Conservation (phyloP, 2,329 filamentous ascomycete genomes). For the Remersonia thermophila region DNA sequence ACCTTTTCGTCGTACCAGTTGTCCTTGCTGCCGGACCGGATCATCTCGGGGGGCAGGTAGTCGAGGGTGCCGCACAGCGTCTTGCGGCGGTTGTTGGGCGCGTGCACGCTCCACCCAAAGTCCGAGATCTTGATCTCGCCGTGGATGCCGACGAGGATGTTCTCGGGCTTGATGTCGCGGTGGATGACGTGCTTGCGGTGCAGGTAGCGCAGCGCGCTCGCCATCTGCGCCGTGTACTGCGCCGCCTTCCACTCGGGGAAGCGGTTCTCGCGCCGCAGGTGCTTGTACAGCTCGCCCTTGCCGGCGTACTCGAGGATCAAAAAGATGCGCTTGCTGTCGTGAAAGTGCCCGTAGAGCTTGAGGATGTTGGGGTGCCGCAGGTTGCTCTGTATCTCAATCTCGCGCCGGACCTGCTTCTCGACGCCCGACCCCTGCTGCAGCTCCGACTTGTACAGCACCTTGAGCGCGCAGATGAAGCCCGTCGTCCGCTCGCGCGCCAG, state of each 20-base stretch:
- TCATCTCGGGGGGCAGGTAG: slow-evolving; percentile 96
- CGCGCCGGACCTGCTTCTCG: slow-evolving; percentile 75
- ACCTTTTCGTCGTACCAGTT: slow-evolving; percentile 94
- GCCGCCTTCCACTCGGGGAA: slow-evolving; percentile 81
- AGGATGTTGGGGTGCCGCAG: slow-evolving; percentile 77
- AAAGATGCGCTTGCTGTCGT: slow-evolving; percentile 79
- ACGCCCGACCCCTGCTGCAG: slow-evolving; percentile 63
- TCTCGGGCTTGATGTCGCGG: slow-evolving; percentile 94
- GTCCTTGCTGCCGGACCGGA: slow-evolving; percentile 65
- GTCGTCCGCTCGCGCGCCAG: slow-evolving; percentile 67
- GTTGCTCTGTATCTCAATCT: slow-evolving; percentile 84
- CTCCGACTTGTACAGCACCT: slow-evolving; percentile 77
- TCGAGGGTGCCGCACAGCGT: slow-evolving; percentile 97
- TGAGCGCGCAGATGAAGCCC: slow-evolving; percentile 75
- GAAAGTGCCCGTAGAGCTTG: slow-evolving; percentile 75
- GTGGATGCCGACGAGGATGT: slow-evolving; percentile 90
- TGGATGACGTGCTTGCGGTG: slow-evolving; percentile 98
- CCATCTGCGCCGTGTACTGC: slow-evolving; percentile 83
- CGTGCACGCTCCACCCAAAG: slow-evolving; percentile 97
- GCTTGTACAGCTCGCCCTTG: slow-evolving; percentile 80
- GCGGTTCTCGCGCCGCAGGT: slow-evolving; percentile 62
- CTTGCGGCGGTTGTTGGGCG: slow-evolving; percentile 81
- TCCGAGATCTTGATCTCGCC: slow-evolving; percentile 98
- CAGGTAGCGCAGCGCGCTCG: slow-evolving; percentile 76
- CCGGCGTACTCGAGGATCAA: slow-evolving; percentile 78